phyloP scores from a whole-genome alignment of 805 yeast genomes.

The Zygotorulaspora danielsina region DNA sequence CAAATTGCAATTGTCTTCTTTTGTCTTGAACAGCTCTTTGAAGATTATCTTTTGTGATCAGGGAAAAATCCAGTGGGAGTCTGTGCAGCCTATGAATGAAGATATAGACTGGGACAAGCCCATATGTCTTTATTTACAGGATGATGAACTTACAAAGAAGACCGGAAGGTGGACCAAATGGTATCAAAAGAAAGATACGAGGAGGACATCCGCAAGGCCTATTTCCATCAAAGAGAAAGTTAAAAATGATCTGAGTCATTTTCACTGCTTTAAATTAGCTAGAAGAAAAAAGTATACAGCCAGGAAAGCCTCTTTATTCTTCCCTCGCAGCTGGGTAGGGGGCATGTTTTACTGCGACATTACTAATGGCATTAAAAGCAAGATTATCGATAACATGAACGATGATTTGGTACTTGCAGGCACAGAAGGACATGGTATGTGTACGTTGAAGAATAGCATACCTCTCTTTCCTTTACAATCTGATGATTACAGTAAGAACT shows the following conservation, averaged over 20 bases:
- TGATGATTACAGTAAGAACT: constrained; percentile 46
- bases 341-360: constrained; percentile 54
- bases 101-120: constrained; percentile 50
- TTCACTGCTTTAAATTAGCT: constrained; percentile 54
- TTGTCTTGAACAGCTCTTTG: constrained; percentile 41
- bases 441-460: constrained; percentile 36
- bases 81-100: constrained; percentile 34
- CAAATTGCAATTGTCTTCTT: constrained; percentile 38
- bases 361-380: constrained; percentile 28
- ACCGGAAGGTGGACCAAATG: constrained; percentile 1
- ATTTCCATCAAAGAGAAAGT: neutral
- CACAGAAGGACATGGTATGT: constrained; percentile 17
- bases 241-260: constrained; percentile 16
- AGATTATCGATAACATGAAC: constrained; percentile 20
- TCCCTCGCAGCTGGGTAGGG: constrained; percentile 61
- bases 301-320: constrained; percentile 43
- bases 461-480: constrained; percentile 60
- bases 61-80: constrained; percentile 46
- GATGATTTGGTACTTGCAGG: constrained; percentile 8
- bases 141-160: neutral
- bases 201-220: neutral
- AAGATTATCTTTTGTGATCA: constrained; percentile 48
- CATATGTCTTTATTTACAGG: constrained; percentile 36
- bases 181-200: constrained; percentile 13
- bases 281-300: constrained; percentile 51